Percentiles rank a stretch among this genome's conserved stretches.
These are phyloP conservation scores for Euphorbia celastroides DNA, from an alignment of 441 rosid genomes.

Conservation along the genomic window DNA sequence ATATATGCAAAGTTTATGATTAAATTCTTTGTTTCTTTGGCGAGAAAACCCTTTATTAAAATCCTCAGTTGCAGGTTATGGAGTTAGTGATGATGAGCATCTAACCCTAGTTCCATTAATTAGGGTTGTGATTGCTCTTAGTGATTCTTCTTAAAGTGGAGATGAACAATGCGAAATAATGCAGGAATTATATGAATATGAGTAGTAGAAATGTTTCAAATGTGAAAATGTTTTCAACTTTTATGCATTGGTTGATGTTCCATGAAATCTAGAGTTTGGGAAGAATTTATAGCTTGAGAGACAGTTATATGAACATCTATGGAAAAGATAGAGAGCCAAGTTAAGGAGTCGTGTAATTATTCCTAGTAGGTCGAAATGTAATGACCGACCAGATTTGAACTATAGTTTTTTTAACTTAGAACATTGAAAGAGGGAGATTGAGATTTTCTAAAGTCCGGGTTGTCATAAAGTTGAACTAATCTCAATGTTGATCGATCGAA, in stretches of 20 bases:
- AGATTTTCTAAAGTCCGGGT: too few relatives aligned
- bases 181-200: background rate
- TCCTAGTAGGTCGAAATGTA: too few relatives aligned
- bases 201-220: background rate
- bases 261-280: background rate
- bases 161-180: background rate
- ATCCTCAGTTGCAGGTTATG: background rate
- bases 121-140: slow-evolving; percentile 9
- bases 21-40: background rate
- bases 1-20: background rate
- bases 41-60: background rate
- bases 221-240: background rate
- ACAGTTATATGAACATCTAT: too few relatives aligned
- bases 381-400: too few relatives aligned
- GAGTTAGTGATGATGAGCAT: background rate
- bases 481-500: too few relatives aligned
- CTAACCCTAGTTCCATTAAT: slow-evolving; percentile 13
- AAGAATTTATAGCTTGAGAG: background rate
- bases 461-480: too few relatives aligned
- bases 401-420: too few relatives aligned
- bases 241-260: background rate
- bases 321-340: too few relatives aligned
- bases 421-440: too few relatives aligned
- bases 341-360: too few relatives aligned
- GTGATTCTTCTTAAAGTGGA: background rate